Conservation (phyloP, 2,329 filamentous ascomycete species). For the Penicillium sp. region DNA sequence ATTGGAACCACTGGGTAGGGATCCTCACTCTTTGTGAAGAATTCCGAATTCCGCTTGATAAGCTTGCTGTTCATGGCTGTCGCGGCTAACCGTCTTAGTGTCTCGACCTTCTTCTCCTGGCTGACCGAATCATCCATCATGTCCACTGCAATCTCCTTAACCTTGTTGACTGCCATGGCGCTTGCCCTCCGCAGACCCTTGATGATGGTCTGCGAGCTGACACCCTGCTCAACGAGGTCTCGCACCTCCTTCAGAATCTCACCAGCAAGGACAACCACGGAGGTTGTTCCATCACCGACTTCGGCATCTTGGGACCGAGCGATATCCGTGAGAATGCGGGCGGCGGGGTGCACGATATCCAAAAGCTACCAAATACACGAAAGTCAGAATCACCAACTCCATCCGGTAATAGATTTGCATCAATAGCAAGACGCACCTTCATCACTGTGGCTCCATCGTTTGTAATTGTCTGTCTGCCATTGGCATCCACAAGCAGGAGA, state of each 20-base stretch:
- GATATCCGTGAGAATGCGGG: conserved; percentile 95
- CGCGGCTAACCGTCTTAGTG: conserved; percentile 80
- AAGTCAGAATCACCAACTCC: conserved; percentile 3
- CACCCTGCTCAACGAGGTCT: conserved; percentile 92
- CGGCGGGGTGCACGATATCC: conserved; percentile 96
- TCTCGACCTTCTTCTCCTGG: conserved; percentile 84
- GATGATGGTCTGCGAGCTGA: conserved; percentile 96
- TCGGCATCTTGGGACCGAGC: conserved; percentile 98
- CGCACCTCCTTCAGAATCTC: conserved; percentile 97
- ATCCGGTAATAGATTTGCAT: not conserved
- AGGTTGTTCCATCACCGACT: conserved; percentile 96
- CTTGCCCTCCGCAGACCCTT: conserved; percentile 89
- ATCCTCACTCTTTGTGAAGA: conserved; percentile 89
- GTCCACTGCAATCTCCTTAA: conserved; percentile 89
- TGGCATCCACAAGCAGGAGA: conserved; percentile 89
- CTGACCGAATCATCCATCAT: conserved; percentile 67
- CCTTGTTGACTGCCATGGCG: conserved; percentile 92
- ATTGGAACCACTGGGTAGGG: conserved; percentile 1
- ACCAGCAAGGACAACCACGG: conserved; percentile 93
- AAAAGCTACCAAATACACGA: conserved; percentile 62
- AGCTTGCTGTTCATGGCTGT: conserved; percentile 99
- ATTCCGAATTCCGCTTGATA: conserved; percentile 93
- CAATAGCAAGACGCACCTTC: conserved; percentile 64
- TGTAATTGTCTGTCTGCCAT: conserved; percentile 95
- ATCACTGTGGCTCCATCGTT: conserved; percentile 99